These are phyloP conservation scores for Neonectria ditissima DNA, from an alignment of 2,329 filamentous ascomycete genomes.

Conservation along the genomic window DNA sequence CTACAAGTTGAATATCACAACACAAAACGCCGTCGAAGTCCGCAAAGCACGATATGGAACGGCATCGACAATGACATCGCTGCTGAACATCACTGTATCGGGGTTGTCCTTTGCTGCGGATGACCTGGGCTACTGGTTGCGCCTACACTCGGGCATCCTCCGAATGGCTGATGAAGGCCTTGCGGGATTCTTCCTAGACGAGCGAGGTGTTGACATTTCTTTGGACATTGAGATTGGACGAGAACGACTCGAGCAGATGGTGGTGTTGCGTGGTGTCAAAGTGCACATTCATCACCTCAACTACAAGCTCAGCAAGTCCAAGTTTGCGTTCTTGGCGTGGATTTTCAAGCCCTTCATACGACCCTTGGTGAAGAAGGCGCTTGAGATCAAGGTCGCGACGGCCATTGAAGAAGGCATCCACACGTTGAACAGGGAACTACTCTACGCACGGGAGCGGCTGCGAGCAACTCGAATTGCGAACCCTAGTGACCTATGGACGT, in stretches of 20 bases:
- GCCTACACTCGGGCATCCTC: conserved; percentile 80
- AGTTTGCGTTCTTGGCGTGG: conserved; percentile 83
- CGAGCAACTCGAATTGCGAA: conserved; percentile 85
- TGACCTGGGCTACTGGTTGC: conserved; percentile 91
- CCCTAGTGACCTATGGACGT: conserved; percentile 83
- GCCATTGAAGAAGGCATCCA: conserved; percentile 78
- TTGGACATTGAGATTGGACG: conserved; percentile 86
- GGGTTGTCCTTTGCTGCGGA: conserved; percentile 87
- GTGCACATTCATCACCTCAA: conserved; percentile 89
- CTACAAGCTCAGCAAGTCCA: conserved; percentile 80
- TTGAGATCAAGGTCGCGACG: conserved; percentile 82
- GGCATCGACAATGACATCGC: conserved; percentile 72
- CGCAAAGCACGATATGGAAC: conserved; percentile 77
- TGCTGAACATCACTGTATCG: conserved; percentile 82
- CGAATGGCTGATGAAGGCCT: conserved; percentile 85
- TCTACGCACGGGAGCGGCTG: conserved; percentile 88
- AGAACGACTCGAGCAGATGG: conserved; percentile 82
- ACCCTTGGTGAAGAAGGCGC: conserved; percentile 80
- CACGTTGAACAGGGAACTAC: conserved; percentile 82
- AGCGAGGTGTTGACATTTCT: conserved; percentile 87
- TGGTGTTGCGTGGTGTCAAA: conserved; percentile 79
- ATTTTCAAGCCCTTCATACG: conserved; percentile 85
- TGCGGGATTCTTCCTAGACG: conserved; percentile 85
- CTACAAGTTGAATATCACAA: conserved; percentile 83
- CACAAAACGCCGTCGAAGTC: conserved; percentile 87